A percentile compares a stretch with the other conserved stretches of the same genome.
Conservation (phyloP, 805 yeast genomes). For the Metschnikowia drakensbergensis region DNA sequence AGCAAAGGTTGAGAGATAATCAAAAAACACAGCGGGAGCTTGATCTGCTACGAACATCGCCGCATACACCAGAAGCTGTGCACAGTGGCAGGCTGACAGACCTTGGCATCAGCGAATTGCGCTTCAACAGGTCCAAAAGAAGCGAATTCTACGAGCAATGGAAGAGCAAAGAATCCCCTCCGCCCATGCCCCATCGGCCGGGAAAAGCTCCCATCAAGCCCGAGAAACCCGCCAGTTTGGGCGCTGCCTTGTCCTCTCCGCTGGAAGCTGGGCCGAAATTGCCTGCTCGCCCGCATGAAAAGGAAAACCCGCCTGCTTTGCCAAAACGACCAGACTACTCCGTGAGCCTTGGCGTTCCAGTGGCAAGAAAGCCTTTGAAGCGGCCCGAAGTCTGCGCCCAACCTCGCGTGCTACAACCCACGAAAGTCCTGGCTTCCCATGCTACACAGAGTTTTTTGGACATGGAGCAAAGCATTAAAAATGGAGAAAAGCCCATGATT, state of each 20-base stretch:
- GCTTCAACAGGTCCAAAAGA: slow-evolving; percentile 18
- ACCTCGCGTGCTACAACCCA: background rate
- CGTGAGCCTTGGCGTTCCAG: background rate
- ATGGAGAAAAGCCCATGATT: background rate
- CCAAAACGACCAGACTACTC: slow-evolving; percentile 9
- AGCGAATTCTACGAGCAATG: slow-evolving; percentile 5
- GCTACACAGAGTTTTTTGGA: slow-evolving; percentile 2
- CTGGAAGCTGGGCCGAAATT: background rate
- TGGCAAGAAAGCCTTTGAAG: background rate
- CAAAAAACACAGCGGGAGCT: slow-evolving; percentile 33
- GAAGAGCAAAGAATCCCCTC: slow-evolving; percentile 15
- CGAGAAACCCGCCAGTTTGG: background rate
- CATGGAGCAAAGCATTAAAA: slow-evolving; percentile 2
- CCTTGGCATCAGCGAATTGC: slow-evolving; percentile 13
- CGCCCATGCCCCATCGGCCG: slow-evolving; percentile 14
- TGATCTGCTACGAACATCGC: slow-evolving; percentile 23
- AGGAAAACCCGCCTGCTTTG: slow-evolving; percentile 7
- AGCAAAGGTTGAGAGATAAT: slow-evolving; percentile 32
- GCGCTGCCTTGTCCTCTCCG: background rate
- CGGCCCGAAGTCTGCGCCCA: background rate
- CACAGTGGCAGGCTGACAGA: background rate
- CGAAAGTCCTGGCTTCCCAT: background rate
- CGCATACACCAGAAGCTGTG: background rate
- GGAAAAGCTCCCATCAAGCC: background rate
- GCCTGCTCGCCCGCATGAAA: background rate